phyloP scores from a whole-genome alignment of 148 eudicot species.

The Camellia japonica region DNA sequence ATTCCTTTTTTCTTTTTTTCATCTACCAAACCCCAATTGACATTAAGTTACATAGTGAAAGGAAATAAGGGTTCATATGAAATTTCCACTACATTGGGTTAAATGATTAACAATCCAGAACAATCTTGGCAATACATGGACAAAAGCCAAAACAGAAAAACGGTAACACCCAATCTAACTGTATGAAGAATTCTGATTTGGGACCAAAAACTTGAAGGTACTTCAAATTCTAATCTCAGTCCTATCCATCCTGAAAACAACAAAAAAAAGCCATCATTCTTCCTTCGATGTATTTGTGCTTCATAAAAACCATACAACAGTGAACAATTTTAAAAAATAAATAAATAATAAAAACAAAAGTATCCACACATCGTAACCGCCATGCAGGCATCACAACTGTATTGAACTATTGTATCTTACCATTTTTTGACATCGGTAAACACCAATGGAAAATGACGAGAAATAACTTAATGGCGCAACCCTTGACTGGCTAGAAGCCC shows the following conservation, averaged over 20 bases:
- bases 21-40: background rate
- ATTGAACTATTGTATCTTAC: background rate
- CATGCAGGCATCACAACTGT: too few species aligned
- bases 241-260: conserved; percentile 14
- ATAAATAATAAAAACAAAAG: too few species aligned
- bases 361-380: too few species aligned
- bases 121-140: background rate
- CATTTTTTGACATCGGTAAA: background rate
- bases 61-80: conserved; percentile 1
- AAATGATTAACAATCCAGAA: background rate
- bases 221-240: background rate
- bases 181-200: background rate
- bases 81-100: background rate
- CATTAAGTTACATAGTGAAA: background rate
- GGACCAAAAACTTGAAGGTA: background rate
- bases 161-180: too few species aligned
- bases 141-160: background rate
- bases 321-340: background rate
- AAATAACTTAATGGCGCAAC: too few species aligned
- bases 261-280: background rate
- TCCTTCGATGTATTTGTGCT: background rate
- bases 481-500: too few species aligned
- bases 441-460: background rate
- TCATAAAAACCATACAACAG: background rate
- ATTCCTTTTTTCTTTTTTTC: background rate